Percentiles rank a stretch among this genome's conserved stretches.
Evolutionary conservation across 2,329 filamentous ascomycete genomes (phyloP).

Genomic region (Aspergillus japonicus): DNA sequence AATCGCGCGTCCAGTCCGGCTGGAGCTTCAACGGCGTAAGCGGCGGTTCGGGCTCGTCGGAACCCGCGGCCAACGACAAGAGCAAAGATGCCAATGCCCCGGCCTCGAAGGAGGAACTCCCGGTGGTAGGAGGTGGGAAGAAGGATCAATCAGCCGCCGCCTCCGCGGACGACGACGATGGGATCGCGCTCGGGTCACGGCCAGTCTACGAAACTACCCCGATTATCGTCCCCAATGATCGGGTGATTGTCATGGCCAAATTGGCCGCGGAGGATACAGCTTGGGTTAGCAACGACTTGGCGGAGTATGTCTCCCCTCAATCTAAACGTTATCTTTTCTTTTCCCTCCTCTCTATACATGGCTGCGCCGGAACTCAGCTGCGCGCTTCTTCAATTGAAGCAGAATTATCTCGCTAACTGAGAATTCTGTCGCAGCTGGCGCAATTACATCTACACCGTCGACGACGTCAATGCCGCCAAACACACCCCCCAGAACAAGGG

Average conservation of each 20-base stretch:
- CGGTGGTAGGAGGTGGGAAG: neutral
- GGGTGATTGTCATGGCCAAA: slow-evolving; percentile 47
- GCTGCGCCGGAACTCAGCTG: neutral
- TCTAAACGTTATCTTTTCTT: too few relatives aligned
- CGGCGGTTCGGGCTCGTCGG: slow-evolving; percentile 1
- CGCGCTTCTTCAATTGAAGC: neutral
- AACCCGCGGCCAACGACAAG: slow-evolving; percentile 7
- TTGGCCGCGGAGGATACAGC: slow-evolving; percentile 44
- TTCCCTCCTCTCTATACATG: too few relatives aligned
- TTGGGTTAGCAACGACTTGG: slow-evolving; percentile 47
- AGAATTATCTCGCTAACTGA: too few relatives aligned
- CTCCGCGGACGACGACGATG: slow-evolving; percentile 1
- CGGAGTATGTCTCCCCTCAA: slow-evolving; percentile 33
- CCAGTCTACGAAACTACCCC: slow-evolving; percentile 28
- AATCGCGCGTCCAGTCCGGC: slow-evolving; percentile 23
- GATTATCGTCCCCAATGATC: slow-evolving; percentile 36
- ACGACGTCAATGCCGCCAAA: slow-evolving; percentile 31
- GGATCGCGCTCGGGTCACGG: slow-evolving; percentile 5
- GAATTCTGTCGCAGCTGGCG: slow-evolving; percentile 39
- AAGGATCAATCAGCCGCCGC: slow-evolving; percentile 6
- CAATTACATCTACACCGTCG: slow-evolving; percentile 45
- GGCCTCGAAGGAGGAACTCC: neutral
- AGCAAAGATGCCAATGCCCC: neutral
- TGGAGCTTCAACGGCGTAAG: slow-evolving; percentile 28
- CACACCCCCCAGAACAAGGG: slow-evolving; percentile 45